Percentiles rank a stretch among this genome's conserved stretches.
phyloP scores from a whole-genome alignment of 1,284 basidiomycete species.

The Mycena sp. region DNA sequence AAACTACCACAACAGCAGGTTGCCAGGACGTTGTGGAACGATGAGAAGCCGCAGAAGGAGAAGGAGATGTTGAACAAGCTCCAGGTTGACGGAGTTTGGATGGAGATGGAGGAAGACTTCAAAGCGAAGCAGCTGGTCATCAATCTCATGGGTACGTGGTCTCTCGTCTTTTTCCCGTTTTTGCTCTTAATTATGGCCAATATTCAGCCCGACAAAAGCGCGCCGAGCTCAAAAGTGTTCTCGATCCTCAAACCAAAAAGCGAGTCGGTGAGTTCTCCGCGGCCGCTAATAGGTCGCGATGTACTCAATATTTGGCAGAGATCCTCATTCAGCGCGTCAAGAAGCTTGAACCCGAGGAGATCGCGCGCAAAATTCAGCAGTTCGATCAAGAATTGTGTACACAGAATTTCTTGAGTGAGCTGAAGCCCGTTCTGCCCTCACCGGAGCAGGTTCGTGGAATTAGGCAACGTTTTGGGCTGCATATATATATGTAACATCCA shows the following conservation, averaged over 20 bases:
- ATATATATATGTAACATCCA: background rate
- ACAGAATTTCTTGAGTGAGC: conserved; percentile 86
- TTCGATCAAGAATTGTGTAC: conserved; percentile 90
- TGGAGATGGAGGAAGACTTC: conserved; percentile 98
- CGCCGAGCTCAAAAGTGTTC: conserved; percentile 90
- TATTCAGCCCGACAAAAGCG: conserved; percentile 77
- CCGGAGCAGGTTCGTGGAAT: conserved; percentile 78
- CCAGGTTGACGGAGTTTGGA: conserved; percentile 88
- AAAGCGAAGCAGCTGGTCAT: conserved; percentile 95
- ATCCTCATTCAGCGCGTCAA: conserved; percentile 91
- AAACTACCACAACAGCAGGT: conserved; percentile 90
- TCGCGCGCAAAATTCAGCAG: conserved; percentile 83
- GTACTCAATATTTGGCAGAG: conserved; percentile 57
- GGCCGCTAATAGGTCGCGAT: background rate
- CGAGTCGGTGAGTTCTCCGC: conserved; percentile 74
- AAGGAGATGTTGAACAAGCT: conserved; percentile 83
- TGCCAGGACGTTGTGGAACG: conserved; percentile 86
- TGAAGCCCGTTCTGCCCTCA: conserved; percentile 87
- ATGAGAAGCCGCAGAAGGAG: conserved; percentile 76
- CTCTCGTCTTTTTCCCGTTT: background rate
- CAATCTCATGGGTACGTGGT: conserved; percentile 73
- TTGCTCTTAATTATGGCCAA: background rate
- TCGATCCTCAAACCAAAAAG: conserved; percentile 91
- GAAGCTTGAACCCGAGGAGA: conserved; percentile 84
- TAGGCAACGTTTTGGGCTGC: background rate